Evolutionary conservation across 805 yeast genomes (phyloP).

Genomic region (Allodekkera sacchari): DNA sequence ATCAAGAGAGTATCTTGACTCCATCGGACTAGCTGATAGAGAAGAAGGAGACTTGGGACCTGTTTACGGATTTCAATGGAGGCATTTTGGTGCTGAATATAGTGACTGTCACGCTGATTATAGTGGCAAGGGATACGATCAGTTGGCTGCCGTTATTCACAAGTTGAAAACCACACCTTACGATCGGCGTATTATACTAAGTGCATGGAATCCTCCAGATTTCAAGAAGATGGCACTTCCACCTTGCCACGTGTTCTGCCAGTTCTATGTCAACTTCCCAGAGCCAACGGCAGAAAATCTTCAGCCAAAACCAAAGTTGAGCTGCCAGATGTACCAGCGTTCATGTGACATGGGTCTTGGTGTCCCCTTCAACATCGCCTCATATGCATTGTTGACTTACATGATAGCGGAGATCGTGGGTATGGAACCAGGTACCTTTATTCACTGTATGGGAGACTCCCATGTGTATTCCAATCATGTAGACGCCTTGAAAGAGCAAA

Average conservation of each 20-base stretch:
- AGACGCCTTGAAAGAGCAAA: constrained; percentile 80
- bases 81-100: constrained; percentile 96
- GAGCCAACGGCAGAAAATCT: constrained; percentile 19
- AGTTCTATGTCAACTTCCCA: constrained; percentile 89
- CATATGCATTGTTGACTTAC: constrained; percentile 83
- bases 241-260: constrained; percentile 96
- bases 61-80: constrained; percentile 98
- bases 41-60: constrained; percentile 96
- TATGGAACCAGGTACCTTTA: constrained; percentile 91
- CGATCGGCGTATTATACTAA: constrained; percentile 87
- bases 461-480: constrained; percentile 92
- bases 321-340: constrained; percentile 89
- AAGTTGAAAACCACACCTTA: constrained; percentile 83
- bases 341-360: constrained; percentile 99
- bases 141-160: constrained; percentile 68
- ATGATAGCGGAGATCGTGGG: constrained; percentile 96
- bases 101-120: constrained; percentile 82
- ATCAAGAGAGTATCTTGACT: constrained; percentile 81
- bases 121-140: constrained; percentile 84
- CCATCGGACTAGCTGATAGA: constrained; percentile 69
- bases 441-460: constrained; percentile 94
- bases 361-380: constrained; percentile 96
- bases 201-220: constrained; percentile 99
- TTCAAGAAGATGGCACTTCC: constrained; percentile 93
- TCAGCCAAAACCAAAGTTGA: constrained; percentile 50